These are phyloP conservation scores for Halophytophthora batemanensis DNA, from an alignment of 352 stramenopile species.

Conservation along the genomic window DNA sequence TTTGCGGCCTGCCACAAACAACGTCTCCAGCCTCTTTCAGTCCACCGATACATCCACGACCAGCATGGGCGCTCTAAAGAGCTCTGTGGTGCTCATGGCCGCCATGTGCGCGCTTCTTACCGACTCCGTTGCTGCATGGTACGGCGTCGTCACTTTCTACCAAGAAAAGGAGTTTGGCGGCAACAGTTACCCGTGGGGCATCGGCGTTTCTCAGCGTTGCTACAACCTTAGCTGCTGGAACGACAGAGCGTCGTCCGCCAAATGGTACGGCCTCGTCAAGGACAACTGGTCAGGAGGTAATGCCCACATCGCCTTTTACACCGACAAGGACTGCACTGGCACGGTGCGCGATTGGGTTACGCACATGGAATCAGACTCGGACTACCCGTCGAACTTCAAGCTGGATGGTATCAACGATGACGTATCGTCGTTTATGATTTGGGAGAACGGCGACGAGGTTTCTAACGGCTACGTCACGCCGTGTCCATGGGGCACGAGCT, in stretches of 20 bases:
- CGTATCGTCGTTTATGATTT: constrained; percentile 33
- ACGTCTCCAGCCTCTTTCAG: background rate
- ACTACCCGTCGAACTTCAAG: constrained; percentile 19
- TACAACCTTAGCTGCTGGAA: constrained; percentile 15
- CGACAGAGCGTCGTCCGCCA: constrained; percentile 2
- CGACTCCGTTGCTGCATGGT: constrained; percentile 14
- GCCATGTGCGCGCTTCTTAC: background rate
- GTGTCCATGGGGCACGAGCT: too few relatives aligned
- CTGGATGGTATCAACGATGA: constrained; percentile 23
- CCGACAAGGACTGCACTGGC: constrained; percentile 18
- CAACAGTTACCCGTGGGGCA: constrained; percentile 4
- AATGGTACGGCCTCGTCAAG: constrained; percentile 1
- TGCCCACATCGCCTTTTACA: constrained; percentile 27
- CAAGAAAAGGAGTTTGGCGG: constrained; percentile 1
- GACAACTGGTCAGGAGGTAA: background rate
- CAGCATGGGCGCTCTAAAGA: background rate
- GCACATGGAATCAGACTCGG: constrained; percentile 11
- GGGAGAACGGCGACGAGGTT: constrained; percentile 11
- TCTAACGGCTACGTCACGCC: too few relatives aligned
- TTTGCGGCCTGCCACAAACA: too few relatives aligned
- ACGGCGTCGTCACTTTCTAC: constrained; percentile 20
- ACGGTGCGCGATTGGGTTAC: constrained; percentile 9
- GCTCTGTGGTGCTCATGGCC: background rate
- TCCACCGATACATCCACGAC: background rate
- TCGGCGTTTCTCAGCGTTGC: background rate